These are phyloP conservation scores for Limonium bicolor DNA, from an alignment of 148 eudicot species.

Conservation along the genomic window DNA sequence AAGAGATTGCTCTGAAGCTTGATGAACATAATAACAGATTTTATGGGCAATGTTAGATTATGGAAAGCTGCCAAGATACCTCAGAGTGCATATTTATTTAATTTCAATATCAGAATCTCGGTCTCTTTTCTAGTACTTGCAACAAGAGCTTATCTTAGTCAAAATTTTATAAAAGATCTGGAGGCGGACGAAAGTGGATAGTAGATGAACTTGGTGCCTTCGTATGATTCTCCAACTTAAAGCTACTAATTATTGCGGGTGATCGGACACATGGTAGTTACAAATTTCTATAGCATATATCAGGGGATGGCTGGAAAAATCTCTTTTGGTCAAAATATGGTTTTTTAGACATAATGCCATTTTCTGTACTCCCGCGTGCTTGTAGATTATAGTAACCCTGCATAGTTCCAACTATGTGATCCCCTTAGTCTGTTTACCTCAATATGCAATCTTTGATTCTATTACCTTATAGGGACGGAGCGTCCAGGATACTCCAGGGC, in stretches of 20 bases:
- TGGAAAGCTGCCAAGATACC: no score
- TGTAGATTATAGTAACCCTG: not conserved
- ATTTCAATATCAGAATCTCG: no score
- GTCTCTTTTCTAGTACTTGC: no score
- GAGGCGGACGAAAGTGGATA: no score
- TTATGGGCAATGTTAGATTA: no score
- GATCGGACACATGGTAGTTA: no score
- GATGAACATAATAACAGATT: not conserved
- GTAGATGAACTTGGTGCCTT: no score
- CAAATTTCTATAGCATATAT: not conserved
- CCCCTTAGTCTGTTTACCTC: not conserved
- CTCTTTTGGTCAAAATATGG: not conserved
- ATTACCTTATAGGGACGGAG: conserved; percentile 26
- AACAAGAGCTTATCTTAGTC: no score
- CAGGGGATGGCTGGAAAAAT: not conserved
- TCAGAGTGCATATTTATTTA: no score
- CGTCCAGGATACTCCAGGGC: conserved; percentile 10
- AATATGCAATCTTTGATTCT: not conserved
- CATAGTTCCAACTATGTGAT: not conserved
- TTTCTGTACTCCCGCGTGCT: not conserved
- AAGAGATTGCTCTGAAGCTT: not conserved
- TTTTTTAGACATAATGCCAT: not conserved
- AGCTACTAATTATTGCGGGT: no score
- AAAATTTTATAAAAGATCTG: no score
- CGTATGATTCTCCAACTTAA: no score